Base-by-base conservation (phyloP, 805 yeast genomes). In the Saturnispora diversa region DNA sequence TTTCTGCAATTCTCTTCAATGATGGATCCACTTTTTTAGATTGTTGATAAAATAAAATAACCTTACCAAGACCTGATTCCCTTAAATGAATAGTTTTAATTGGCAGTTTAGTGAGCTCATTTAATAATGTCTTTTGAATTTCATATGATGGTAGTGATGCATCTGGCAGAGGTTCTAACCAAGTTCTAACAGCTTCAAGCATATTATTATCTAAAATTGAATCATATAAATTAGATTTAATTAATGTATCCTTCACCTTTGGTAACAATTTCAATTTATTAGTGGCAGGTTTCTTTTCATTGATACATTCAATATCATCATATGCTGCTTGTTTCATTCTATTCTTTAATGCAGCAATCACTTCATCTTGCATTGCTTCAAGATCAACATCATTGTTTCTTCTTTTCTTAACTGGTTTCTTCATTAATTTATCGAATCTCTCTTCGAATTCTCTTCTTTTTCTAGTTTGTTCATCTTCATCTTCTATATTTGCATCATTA, bases 161-260 rank as follows among this genome's bases (percentile, higher is more conserved):
- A 68, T 94, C 97, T 3, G 98, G 98, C 52, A 92, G 70, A 23
- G 99, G 99, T 62, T 92, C 99, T 43, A 92, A 70, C 99, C 99
- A 92, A 59, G 86, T 80, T 51, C 97, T 74, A 21, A 92, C 88
- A 37, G 95, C 90, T 53, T 90, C 97, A 44, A 92, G 68, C 52
- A 92, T 63, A 60, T 92, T 92, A 59, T 92, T 92, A 65, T 92
- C 99, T 54, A 92, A 70, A 44, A 92, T 85, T 22, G 95, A 82
- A 56, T 90, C 95, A 25, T 95, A 88, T 52, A 92, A 69, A 57
- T 81, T 83, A 2, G 86, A 86, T 64, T 86, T 82, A 21, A 85
- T 70, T 54, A 92, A 65, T 3, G 84, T 76, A 45, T 74, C 78
- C 47, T 72, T 75, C 20, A 92, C 98, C 50, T 77, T 82, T 21